Evolutionary conservation across 169 alveolate species (phyloP), one percentile per base, ranked within the genome.

Genomic region (Plasmodium gaboni): DNA sequence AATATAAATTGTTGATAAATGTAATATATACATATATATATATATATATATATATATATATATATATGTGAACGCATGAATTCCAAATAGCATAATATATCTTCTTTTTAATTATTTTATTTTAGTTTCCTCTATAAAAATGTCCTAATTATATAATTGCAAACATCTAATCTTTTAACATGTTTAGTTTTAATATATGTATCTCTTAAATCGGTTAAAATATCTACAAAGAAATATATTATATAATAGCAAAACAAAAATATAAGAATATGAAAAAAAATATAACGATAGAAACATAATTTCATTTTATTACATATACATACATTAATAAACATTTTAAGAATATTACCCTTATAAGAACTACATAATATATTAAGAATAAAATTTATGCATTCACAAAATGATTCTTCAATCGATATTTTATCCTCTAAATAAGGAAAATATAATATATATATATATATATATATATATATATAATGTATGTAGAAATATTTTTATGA

Each of bases 151-250:
- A 76, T 64, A 38, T 15, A 17, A 55, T 76, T 76, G 17, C 89
- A 76, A 12, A 76, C 76, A 4, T 76, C 89, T 59, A 76, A 32
- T 44, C 89, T 48, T 28, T 76, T 76, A 26, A 76, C 89, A 59
- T 64, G 89, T 17, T 76, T 61, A 6, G 89, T 76, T 68, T 74
- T 61, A 19, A 74, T 50, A 42, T 76, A 76, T 22, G 55, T 26
- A 63, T 26, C 70, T 59, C 53, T 76, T 71, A 76, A 64, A 42
- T 42, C 46, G 50, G 13, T 55, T 19, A 76, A 57, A 22, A 64
- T 42, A n/a, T 64, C 89, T 76, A 76, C 63, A 57, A 55, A 17
- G 5, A 76, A 76, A 46, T 19, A 76, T 73, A 38, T 38, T 38
- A 38, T 26, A 0, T 26, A 38, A 38, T 38, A 38, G 46, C 9